Evolutionary conservation across 2,329 filamentous ascomycete species (phyloP).

Genomic region (Cladophialophora chaetospira): DNA sequence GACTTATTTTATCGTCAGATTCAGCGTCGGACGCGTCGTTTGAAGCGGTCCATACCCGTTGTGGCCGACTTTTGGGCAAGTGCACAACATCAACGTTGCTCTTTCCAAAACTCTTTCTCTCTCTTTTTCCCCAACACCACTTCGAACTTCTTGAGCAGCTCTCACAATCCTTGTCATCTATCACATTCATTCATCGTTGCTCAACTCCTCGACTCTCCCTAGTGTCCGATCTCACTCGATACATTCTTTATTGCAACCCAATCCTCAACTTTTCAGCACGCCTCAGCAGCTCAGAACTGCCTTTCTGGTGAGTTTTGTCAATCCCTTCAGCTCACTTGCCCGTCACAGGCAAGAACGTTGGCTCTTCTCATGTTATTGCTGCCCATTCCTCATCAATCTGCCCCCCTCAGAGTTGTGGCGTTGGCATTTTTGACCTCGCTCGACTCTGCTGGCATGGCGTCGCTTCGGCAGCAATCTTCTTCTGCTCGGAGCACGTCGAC

Average conservation of each 20-base stretch:
- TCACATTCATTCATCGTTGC: slow-evolving; percentile 15
- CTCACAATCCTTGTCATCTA: slow-evolving; percentile 10
- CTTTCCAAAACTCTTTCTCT: slow-evolving; percentile 7
- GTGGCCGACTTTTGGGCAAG: slow-evolving; percentile 3
- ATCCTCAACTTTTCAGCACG: slow-evolving; percentile 8
- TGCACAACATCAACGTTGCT: slow-evolving; percentile 8
- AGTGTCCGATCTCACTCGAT: slow-evolving; percentile 18
- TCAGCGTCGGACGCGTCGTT: slow-evolving; percentile 1
- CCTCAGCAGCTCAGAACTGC: background rate
- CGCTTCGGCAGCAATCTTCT: slow-evolving; percentile 1
- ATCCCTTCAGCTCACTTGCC: background rate
- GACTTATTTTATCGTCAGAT: background rate
- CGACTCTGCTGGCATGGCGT: background rate
- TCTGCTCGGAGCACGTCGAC: background rate
- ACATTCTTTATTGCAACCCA: slow-evolving; percentile 17
- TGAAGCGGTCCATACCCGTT: slow-evolving; percentile 16
- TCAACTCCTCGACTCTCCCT: slow-evolving; percentile 5
- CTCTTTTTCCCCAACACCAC: background rate
- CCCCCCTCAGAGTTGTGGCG: background rate
- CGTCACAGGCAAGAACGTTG: slow-evolving; percentile 2
- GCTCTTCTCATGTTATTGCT: background rate
- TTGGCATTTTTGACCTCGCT: background rate
- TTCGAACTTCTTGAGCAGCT: slow-evolving; percentile 6
- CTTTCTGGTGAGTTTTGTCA: slow-evolving; percentile 2
- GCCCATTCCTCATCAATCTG: background rate